These are phyloP conservation scores for Erythrophleum ivorense DNA, from an alignment of 331 rosid genomes.

Conservation along the genomic window DNA sequence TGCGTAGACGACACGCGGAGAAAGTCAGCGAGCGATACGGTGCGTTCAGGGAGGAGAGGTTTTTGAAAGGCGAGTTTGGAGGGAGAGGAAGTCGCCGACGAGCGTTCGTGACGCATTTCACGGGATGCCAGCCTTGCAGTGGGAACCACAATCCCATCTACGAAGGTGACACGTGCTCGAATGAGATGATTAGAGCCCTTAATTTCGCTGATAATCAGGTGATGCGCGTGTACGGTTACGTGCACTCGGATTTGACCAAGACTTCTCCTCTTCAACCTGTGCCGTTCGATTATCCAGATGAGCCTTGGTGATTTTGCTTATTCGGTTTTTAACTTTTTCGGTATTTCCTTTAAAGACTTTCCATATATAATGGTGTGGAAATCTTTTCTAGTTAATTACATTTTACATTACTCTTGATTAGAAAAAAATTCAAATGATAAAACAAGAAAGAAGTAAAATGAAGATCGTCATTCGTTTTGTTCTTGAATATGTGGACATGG, in stretches of 20 bases:
- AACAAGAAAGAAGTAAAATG: too few species aligned
- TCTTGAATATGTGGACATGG: too few species aligned
- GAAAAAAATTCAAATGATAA: too few species aligned
- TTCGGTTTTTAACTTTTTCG: too few species aligned
- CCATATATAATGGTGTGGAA: too few species aligned
- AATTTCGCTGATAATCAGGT: conserved; percentile 88
- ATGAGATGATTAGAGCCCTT: conserved; percentile 71
- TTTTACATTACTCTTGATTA: too few species aligned
- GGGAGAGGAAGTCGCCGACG: conserved; percentile 64
- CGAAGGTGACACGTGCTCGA: conserved; percentile 67
- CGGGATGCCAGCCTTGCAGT: conserved; percentile 92
- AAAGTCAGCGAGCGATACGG: conserved; percentile 71
- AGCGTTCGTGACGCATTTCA: conserved; percentile 82
- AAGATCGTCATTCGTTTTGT: too few species aligned
- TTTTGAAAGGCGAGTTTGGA: conserved; percentile 53
- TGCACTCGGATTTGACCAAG: conserved; percentile 54
- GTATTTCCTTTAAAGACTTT: too few species aligned
- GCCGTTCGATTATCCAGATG: conserved; percentile 64
- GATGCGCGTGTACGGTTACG: conserved; percentile 63
- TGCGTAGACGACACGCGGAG: conserved; percentile 85
- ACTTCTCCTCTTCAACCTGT: conserved; percentile 44
- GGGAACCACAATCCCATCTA: conserved; percentile 76
- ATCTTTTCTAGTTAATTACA: too few species aligned
- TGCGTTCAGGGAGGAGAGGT: conserved; percentile 53
- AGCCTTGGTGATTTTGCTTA: too few species aligned